Conservation (phyloP, 2,329 filamentous ascomycete species). For the Huntiella savannae region DNA sequence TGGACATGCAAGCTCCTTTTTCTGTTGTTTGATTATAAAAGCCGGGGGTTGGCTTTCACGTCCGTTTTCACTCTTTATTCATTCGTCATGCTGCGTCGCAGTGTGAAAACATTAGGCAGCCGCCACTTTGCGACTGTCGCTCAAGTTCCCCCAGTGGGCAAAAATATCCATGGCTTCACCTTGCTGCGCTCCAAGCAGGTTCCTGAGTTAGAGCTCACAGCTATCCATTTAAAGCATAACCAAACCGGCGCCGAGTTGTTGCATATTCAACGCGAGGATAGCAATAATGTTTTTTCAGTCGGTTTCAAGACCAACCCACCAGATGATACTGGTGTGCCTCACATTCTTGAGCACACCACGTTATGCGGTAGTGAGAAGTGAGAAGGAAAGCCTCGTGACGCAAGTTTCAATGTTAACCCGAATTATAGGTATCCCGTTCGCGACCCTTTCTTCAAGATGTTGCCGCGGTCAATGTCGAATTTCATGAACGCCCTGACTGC, state of each 20-base stretch:
- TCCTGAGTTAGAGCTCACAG: constrained; percentile 81
- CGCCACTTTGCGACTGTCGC: constrained; percentile 10
- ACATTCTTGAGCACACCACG: constrained; percentile 95
- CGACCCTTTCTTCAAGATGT: constrained; percentile 99
- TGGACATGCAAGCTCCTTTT: too few relatives aligned
- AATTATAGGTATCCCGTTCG: constrained; percentile 68
- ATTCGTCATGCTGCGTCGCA: constrained; percentile 8
- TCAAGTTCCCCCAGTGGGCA: constrained; percentile 47
- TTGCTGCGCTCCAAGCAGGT: constrained; percentile 78
- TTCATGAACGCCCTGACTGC: constrained; percentile 99
- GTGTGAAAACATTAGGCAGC: constrained; percentile 9
- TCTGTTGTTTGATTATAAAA: too few relatives aligned
- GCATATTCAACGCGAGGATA: constrained; percentile 84
- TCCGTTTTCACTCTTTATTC: background rate
- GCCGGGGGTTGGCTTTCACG: too few relatives aligned
- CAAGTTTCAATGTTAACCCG: constrained; percentile 14
- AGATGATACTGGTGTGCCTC: constrained; percentile 86
- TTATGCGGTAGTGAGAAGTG: constrained; percentile 89
- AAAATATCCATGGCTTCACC: constrained; percentile 85
- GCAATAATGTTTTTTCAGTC: constrained; percentile 98
- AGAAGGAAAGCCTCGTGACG: constrained; percentile 12
- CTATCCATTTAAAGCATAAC: constrained; percentile 77
- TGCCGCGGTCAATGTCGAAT: constrained; percentile 92
- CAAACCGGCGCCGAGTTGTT: constrained; percentile 92
- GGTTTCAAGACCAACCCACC: constrained; percentile 98